phyloP scores from a whole-genome alignment of 768 basidiomycete genomes.

The Termitomyces titanicus region DNA sequence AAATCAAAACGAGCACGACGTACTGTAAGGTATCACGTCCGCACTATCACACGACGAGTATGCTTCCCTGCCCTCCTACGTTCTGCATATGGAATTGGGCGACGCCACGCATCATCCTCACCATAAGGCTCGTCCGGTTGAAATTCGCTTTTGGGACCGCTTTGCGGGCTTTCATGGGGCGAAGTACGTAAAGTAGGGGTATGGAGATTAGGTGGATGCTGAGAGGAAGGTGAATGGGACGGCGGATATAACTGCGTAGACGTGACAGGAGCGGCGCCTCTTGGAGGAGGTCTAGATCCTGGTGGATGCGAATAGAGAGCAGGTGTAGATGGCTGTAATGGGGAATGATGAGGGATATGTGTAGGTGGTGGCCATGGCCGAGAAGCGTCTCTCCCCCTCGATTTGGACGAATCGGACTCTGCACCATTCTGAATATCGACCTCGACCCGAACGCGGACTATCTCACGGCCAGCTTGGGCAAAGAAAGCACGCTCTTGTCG shows the following conservation, averaged over 20 bases:
- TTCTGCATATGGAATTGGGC: constrained; percentile 71
- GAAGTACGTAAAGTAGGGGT: constrained; percentile 40
- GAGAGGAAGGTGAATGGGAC: constrained; percentile 23
- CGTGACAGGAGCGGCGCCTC: constrained; percentile 29
- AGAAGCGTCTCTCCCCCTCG: constrained; percentile 18
- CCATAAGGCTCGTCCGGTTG: constrained; percentile 47
- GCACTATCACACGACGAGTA: constrained; percentile 67
- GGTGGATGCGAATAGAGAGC: constrained; percentile 31
- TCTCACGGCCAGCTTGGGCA: constrained; percentile 73
- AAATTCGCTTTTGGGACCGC: constrained; percentile 34
- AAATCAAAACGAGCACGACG: constrained; percentile 1
- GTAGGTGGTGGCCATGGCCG: constrained; percentile 23
- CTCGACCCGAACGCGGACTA: constrained; percentile 71
- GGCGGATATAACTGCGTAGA: constrained; percentile 31
- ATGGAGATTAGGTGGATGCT: constrained; percentile 32
- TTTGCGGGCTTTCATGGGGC: constrained; percentile 39
- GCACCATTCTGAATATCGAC: constrained; percentile 47
- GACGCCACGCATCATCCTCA: constrained; percentile 66
- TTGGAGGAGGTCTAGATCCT: constrained; percentile 28
- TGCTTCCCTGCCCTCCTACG: constrained; percentile 79
- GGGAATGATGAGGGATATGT: constrained; percentile 30
- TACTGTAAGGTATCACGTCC: constrained; percentile 30
- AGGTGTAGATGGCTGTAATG: constrained; percentile 26
- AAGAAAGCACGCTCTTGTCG: constrained; percentile 80
- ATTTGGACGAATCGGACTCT: constrained; percentile 25